phyloP scores from a whole-genome alignment of 176 grass and related monocot genomes.

The Raddia distichophylla region DNA sequence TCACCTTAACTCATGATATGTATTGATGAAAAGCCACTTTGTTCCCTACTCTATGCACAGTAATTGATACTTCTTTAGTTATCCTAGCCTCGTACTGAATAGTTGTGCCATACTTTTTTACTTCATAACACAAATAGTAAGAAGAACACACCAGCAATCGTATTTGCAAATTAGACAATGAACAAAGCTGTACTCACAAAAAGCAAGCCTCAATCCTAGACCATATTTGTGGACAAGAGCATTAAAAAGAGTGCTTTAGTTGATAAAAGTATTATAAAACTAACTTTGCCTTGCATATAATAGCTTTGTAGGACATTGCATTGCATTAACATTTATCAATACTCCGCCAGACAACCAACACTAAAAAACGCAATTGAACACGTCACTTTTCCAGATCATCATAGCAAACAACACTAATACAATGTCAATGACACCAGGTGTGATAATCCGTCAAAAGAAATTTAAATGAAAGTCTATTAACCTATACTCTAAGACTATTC shows the following conservation, averaged over 20 bases:
- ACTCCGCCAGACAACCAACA: not conserved
- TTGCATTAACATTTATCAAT: not conserved
- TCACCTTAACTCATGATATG: constrained; percentile 23
- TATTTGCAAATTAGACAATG: constrained; percentile 14
- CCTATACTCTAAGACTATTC: not conserved
- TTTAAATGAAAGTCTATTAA: not conserved
- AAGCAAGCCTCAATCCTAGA: constrained; percentile 4
- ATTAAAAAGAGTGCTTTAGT: not conserved
- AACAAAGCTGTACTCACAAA: constrained; percentile 1
- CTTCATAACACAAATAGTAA: constrained; percentile 14
- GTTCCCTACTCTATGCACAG: not conserved
- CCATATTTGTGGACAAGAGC: not conserved
- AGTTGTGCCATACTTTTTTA: constrained; percentile 16
- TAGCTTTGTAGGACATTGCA: not conserved
- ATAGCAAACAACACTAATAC: not conserved
- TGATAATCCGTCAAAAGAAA: not conserved
- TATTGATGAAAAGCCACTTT: not conserved
- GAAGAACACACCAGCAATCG: not conserved
- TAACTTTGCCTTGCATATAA: not conserved
- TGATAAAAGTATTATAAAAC: not conserved
- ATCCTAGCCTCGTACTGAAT: constrained; percentile 11
- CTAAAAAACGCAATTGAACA: not conserved
- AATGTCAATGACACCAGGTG: not conserved
- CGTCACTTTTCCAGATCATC: constrained; percentile 4
- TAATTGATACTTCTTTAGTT: constrained; percentile 1